Evolutionary conservation across 305 asterid genomes (phyloP).

Genomic region (Fraxinus velutina): DNA sequence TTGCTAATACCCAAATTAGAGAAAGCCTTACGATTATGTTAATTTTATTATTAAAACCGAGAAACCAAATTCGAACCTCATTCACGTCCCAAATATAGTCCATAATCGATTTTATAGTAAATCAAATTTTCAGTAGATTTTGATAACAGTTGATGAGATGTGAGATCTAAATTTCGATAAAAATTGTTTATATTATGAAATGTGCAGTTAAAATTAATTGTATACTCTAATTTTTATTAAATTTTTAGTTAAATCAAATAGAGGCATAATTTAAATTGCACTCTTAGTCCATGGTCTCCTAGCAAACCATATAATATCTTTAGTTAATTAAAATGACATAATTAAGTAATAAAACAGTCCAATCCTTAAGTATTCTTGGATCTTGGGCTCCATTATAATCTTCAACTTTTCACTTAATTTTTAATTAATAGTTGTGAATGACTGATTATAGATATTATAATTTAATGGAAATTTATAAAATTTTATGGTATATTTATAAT

Average conservation of each 20-base stretch:
- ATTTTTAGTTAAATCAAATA: no score
- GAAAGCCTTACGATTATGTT: neutral
- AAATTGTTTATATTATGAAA: no score
- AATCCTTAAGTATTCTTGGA: neutral
- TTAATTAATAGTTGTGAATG: neutral
- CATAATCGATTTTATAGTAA: no score
- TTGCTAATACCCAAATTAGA: neutral
- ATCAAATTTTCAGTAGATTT: no score
- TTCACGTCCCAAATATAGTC: neutral
- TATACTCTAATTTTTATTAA: no score
- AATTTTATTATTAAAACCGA: neutral
- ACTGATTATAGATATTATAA: no score
- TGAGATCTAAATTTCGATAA: no score
- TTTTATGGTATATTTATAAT: no score
- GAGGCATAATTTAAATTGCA: neutral
- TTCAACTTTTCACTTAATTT: neutral
- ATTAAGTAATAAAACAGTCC: neutral
- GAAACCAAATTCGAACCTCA: neutral
- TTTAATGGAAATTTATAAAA: neutral
- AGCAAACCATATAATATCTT: neutral
- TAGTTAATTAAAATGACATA: neutral
- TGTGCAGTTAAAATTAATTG: no score
- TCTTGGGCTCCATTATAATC: neutral
- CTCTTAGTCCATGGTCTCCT: neutral
- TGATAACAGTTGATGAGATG: neutral